Percentiles rank a stretch among this genome's conserved stretches.
Evolutionary conservation across 371 early-diverging fungal species (phyloP).

Genomic region (Haplosporangium sp.): DNA sequence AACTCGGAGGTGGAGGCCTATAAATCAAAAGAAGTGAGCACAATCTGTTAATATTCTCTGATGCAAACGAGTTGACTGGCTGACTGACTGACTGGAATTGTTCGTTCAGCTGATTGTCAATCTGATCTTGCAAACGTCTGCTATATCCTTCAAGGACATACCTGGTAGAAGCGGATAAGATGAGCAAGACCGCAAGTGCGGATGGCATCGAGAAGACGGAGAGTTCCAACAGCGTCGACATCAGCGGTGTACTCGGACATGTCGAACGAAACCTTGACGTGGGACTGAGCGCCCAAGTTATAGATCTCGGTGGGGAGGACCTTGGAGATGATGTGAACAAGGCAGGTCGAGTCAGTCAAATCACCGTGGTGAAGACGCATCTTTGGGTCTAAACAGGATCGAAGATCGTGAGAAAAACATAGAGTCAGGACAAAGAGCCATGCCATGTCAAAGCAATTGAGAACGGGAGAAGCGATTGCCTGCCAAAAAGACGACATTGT

Average conservation of each 20-base stretch:
- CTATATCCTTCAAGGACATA: slow-evolving; percentile 8
- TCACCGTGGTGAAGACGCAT: slow-evolving; percentile 91
- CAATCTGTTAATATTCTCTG: background rate
- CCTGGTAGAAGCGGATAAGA: slow-evolving; percentile 84
- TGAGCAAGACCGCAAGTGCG: slow-evolving; percentile 80
- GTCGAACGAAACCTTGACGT: slow-evolving; percentile 91
- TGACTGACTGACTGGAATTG: too few species aligned
- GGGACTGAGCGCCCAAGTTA: slow-evolving; percentile 83
- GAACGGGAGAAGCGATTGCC: background rate
- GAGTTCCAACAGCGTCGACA: slow-evolving; percentile 87
- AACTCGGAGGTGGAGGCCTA: slow-evolving; percentile 86
- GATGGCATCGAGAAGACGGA: slow-evolving; percentile 85
- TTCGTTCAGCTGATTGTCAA: background rate
- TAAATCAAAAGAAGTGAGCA: background rate
- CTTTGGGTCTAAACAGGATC: slow-evolving; percentile 63
- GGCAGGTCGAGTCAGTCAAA: slow-evolving; percentile 85
- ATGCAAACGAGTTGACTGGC: too few species aligned
- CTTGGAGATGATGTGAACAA: slow-evolving; percentile 81
- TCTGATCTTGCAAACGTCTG: slow-evolving; percentile 1
- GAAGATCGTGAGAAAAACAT: background rate
- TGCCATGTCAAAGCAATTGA: background rate
- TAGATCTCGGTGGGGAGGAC: slow-evolving; percentile 86
- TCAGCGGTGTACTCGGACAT: slow-evolving; percentile 92
- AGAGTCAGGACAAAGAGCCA: too few species aligned
- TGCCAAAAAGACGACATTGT: background rate